Evolutionary conservation across 2,329 filamentous ascomycete genomes (phyloP), one percentile per base, ranked within the genome.

Genomic region (Calycina marina): DNA sequence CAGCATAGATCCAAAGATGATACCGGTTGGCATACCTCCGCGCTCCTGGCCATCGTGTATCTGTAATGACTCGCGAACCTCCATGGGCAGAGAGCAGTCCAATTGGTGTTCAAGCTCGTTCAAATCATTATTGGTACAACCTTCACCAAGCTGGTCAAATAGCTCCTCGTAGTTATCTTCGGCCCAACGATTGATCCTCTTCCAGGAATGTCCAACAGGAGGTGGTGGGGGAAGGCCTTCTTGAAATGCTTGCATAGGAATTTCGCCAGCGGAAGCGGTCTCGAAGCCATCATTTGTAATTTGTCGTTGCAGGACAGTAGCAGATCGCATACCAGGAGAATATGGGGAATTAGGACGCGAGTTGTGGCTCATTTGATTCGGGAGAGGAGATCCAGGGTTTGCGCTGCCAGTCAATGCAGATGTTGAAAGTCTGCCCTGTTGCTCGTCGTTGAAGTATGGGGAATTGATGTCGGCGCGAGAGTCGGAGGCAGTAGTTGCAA

Each of bases 41-140:
- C 90, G 79, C 59, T 98, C 90, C 57, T 98, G 90, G n/a, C 90
- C 90, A 50, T 98, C 90, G 55, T 98, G 90, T 32, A 84, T 57
- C 61, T 81, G 75, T 48, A 94, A 61, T 2, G 90, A 96, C 49
- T 98, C 86, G 46, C 90, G 78, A 32, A 98, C 75, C 50, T 98
- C 90, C 56, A 88, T 75, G 11, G 90, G 90, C 25, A 98, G 68
- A 16, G 85, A 88, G 60, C 85, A 92, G 55, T 98, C 88, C 31
- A 98, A 67, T 56, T 93, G 80, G 57, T 96, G 85, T 60, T 98
- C 90, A 32, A 98, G 64, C 57, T 96, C 90, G 56, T 94, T 96
- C 52, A 98, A 65, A 52, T 98, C 90, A 58, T 98, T 98, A 51
- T 73, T 67, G 4, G 90, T 96, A 52, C 80, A 85, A 17, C 83